Percentiles rank a stretch among this genome's conserved stretches.
These are phyloP conservation scores for Phlebiopsis flavidoalba DNA, from an alignment of 768 basidiomycete genomes.

Conservation along the genomic window DNA sequence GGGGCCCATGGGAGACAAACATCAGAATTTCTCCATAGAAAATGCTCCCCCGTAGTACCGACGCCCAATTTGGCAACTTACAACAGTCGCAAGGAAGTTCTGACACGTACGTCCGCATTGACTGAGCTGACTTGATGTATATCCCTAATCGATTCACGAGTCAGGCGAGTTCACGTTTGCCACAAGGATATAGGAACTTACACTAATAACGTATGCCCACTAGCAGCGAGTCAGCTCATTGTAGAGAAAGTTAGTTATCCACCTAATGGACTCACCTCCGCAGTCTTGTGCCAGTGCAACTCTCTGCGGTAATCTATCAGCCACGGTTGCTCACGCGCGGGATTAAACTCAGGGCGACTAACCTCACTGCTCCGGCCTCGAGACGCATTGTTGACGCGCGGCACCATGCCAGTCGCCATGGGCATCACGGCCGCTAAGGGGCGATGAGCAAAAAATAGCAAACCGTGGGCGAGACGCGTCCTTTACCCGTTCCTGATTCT, in stretches of 20 bases:
- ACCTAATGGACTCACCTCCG: conserved; percentile 14
- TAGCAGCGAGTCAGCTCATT: background rate
- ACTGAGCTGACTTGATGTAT: conserved; percentile 44
- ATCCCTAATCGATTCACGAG: conserved; percentile 28
- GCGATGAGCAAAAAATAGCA: background rate
- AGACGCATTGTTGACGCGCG: conserved; percentile 30
- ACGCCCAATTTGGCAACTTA: background rate
- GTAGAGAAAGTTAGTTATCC: background rate
- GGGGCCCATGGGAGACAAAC: conserved; percentile 21
- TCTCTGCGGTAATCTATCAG: background rate
- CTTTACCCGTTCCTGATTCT: conserved; percentile 26
- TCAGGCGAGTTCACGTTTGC: background rate
- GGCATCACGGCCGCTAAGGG: conserved; percentile 18
- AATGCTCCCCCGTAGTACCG: background rate
- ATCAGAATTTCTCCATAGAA: background rate
- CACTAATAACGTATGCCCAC: conserved; percentile 27
- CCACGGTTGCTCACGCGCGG: background rate
- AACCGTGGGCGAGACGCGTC: background rate
- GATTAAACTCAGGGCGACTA: background rate
- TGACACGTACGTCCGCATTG: conserved; percentile 39
- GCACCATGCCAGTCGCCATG: conserved; percentile 26
- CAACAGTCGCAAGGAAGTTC: conserved; percentile 44
- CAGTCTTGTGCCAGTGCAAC: conserved; percentile 30
- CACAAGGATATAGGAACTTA: background rate
- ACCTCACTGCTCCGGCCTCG: conserved; percentile 24